Percentiles rank a stretch among this genome's conserved stretches.
These are phyloP conservation scores for Pseudogymnoascus verrucosus DNA, from an alignment of 2,329 filamentous ascomycete genomes.

Conservation along the genomic window DNA sequence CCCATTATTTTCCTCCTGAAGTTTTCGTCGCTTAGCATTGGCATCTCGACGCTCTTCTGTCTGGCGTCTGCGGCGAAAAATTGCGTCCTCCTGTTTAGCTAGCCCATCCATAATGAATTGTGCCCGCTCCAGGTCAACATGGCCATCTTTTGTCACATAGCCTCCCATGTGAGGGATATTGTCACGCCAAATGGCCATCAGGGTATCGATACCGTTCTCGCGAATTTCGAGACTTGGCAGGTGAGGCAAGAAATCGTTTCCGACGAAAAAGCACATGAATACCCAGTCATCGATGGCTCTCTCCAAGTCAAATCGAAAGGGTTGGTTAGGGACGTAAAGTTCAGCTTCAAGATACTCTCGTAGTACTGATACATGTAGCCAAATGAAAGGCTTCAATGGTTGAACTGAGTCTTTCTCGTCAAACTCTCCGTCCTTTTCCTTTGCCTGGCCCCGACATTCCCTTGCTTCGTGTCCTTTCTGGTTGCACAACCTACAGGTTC, in stretches of 20 bases:
- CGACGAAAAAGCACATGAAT: constrained; percentile 98
- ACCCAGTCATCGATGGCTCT: constrained; percentile 96
- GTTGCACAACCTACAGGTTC: constrained; percentile 80
- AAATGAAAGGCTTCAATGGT: constrained; percentile 87
- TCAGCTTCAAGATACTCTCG: constrained; percentile 91
- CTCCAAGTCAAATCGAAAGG: constrained; percentile 88
- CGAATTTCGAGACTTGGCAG: constrained; percentile 95
- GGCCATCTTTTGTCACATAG: constrained; percentile 91
- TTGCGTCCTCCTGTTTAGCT: constrained; percentile 86
- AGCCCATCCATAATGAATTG: constrained; percentile 83
- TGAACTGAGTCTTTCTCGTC: constrained; percentile 70
- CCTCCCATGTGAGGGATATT: constrained; percentile 87
- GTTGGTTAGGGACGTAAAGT: constrained; percentile 71
- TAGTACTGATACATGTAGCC: constrained; percentile 87
- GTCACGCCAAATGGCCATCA: constrained; percentile 95
- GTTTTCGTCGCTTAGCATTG: constrained; percentile 67
- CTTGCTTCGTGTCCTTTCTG: constrained; percentile 86
- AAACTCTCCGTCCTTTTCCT: constrained; percentile 69
- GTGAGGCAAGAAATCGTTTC: constrained; percentile 96
- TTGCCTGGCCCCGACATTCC: constrained; percentile 72
- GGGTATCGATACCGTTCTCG: constrained; percentile 91
- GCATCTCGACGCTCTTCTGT: constrained; percentile 77
- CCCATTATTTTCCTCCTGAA: constrained; percentile 49
- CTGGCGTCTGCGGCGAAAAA: constrained; percentile 83
- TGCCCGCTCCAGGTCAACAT: constrained; percentile 77